Conservation (phyloP, 306 rosid genomes). For the Medicago lupulina region DNA sequence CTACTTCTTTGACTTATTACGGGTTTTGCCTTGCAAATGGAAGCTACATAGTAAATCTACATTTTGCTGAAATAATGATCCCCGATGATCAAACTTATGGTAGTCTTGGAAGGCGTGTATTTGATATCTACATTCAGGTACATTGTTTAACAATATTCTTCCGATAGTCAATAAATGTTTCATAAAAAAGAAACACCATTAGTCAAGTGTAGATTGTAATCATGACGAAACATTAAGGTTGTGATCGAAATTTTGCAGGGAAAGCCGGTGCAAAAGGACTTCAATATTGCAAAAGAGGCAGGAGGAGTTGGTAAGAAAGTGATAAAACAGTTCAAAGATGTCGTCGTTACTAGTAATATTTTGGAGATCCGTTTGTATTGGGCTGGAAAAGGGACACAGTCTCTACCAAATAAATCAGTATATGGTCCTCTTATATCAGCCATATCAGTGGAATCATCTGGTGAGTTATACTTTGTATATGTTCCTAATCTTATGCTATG, state of each 20-base stretch:
- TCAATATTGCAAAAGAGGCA: slow-evolving; percentile 59
- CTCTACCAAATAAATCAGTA: slow-evolving; percentile 49
- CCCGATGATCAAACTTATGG: slow-evolving; percentile 21
- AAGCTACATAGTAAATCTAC: slow-evolving; percentile 48
- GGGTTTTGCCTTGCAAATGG: slow-evolving; percentile 61
- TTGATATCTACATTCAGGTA: slow-evolving; percentile 63
- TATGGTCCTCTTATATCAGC: slow-evolving; percentile 83
- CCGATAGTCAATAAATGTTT: neutral
- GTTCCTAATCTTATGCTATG: neutral
- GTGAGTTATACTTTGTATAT: slow-evolving; percentile 24
- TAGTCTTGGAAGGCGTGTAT: slow-evolving; percentile 59
- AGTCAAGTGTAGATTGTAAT: neutral
- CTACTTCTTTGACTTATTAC: slow-evolving; percentile 65
- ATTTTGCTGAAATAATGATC: slow-evolving; percentile 61
- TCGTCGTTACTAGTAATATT: slow-evolving; percentile 21
- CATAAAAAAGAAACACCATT: neutral
- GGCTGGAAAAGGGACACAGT: slow-evolving; percentile 73
- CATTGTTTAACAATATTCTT: neutral
- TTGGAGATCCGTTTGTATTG: slow-evolving; percentile 62
- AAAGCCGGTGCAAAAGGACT: slow-evolving; percentile 42
- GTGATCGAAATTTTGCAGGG: slow-evolving; percentile 45
- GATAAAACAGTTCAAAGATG: neutral
- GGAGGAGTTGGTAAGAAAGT: slow-evolving; percentile 37
- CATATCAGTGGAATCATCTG: slow-evolving; percentile 40
- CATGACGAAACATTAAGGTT: neutral